phyloP scores from a whole-genome alignment of 2,329 filamentous ascomycete species.

The Coniochaeta sp. region DNA sequence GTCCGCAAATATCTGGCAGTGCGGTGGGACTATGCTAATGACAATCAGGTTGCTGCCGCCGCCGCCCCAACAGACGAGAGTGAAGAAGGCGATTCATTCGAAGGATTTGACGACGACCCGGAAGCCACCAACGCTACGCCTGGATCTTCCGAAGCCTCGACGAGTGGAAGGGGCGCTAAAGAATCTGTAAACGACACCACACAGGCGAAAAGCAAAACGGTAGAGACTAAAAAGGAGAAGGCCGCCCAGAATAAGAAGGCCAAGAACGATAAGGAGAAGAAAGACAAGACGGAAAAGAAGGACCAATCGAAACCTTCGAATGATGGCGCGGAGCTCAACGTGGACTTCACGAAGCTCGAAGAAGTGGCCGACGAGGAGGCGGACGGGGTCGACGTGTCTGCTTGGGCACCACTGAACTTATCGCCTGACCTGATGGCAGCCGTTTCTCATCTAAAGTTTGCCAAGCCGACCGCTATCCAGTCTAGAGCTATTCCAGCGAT shows the following conservation, averaged over 20 bases:
- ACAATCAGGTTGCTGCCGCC: constrained; percentile 16
- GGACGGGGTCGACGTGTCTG: constrained; percentile 61
- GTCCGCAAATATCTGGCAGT: constrained; percentile 8
- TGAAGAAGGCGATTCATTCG: constrained; percentile 21
- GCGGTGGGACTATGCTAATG: constrained; percentile 8
- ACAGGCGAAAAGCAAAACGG: constrained; percentile 14
- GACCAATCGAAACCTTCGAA: constrained; percentile 22
- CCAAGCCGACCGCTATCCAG: constrained; percentile 78
- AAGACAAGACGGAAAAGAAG: constrained; percentile 24
- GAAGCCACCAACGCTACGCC: background rate
- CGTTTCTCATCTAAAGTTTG: constrained; percentile 72
- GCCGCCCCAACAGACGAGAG: constrained; percentile 9
- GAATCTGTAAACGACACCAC: constrained; percentile 8
- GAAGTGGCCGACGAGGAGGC: constrained; percentile 44
- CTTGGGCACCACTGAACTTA: constrained; percentile 69
- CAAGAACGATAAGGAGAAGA: constrained; percentile 19
- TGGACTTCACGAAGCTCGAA: constrained; percentile 50
- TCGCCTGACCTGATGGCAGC: constrained; percentile 65
- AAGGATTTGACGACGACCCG: constrained; percentile 22
- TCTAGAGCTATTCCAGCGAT: constrained; percentile 73
- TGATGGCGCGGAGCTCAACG: constrained; percentile 30
- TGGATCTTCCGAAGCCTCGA: background rate
- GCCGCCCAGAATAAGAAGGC: constrained; percentile 14
- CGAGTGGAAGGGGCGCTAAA: constrained; percentile 10
- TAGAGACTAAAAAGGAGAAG: constrained; percentile 15